Percentiles rank a stretch among this genome's conserved stretches.
Conservation (phyloP, 768 basidiomycete genomes). For the Pleurotus citrinopileatus region DNA sequence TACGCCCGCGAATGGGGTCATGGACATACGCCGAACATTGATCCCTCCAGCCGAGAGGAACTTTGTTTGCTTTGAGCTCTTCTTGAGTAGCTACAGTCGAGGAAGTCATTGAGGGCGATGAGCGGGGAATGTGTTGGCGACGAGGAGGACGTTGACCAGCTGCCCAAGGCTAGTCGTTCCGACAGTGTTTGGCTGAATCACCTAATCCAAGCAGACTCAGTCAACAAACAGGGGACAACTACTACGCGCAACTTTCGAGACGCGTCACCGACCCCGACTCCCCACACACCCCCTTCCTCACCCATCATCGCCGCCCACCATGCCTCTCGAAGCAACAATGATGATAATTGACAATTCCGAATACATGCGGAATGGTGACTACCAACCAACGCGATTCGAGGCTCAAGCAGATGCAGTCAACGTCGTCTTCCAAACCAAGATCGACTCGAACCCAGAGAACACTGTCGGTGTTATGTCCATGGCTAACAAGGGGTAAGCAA, state of each 20-base stretch:
- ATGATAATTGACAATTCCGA: conserved; percentile 97
- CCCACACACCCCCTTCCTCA: conserved; percentile 11
- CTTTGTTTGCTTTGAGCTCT: conserved; percentile 70
- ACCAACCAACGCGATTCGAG: conserved; percentile 80
- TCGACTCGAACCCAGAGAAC: conserved; percentile 95
- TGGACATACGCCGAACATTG: conserved; percentile 82
- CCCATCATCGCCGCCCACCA: conserved; percentile 34
- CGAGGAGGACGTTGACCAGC: not conserved
- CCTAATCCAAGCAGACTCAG: not conserved
- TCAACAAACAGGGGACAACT: not conserved
- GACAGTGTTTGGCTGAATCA: not conserved
- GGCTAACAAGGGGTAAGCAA: conserved; percentile 88
- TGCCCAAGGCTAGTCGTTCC: too few relatives aligned
- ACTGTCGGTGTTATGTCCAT: conserved; percentile 98
- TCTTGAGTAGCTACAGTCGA: conserved; percentile 79
- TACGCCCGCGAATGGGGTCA: conserved; percentile 10
- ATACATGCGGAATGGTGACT: conserved; percentile 96
- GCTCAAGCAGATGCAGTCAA: conserved; percentile 93
- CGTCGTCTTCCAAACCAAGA: conserved; percentile 88
- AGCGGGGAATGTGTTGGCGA: not conserved
- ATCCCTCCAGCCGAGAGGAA: conserved; percentile 87
- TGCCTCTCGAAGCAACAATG: conserved; percentile 98
- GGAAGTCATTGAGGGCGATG: conserved; percentile 51
- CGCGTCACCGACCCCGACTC: conserved; percentile 6
- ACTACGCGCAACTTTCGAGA: not conserved